Percentiles rank a stretch among this genome's conserved stretches.
phyloP scores from a whole-genome alignment of 257 asterid species.

The Mentha longifolia region DNA sequence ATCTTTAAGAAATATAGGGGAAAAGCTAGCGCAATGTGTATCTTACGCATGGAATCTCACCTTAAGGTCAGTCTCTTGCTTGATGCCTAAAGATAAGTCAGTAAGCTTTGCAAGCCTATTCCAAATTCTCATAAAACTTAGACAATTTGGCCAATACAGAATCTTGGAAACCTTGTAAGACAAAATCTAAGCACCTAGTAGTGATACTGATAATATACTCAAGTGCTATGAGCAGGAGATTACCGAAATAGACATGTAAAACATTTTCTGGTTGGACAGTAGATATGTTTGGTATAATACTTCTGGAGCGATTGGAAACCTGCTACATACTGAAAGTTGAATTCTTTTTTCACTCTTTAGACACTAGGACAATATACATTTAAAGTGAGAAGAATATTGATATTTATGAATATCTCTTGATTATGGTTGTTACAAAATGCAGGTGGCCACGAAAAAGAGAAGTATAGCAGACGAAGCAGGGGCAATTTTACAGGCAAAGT shows the following conservation, averaged over 20 bases:
- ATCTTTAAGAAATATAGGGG: background rate
- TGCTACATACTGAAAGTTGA: background rate
- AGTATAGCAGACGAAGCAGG: slow-evolving; percentile 82
- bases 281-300: background rate
- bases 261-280: background rate
- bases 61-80: slow-evolving; percentile 10
- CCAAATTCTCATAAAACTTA: background rate
- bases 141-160: background rate
- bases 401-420: background rate
- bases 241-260: background rate
- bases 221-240: background rate
- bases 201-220: background rate
- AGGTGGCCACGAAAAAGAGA: slow-evolving; percentile 85
- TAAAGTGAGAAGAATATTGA: background rate
- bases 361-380: background rate
- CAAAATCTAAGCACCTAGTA: background rate
- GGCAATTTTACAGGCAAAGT: slow-evolving; percentile 72
- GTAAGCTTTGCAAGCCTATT: background rate
- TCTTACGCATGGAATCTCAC: background rate
- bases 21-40: background rate
- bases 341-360: background rate
- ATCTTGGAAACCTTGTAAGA: background rate
- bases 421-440: slow-evolving; percentile 35
- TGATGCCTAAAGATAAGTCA: background rate
- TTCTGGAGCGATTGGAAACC: background rate